A percentile compares a stretch with the other conserved stretches of the same genome.
Evolutionary conservation across 2,329 filamentous ascomycete species (phyloP).

Genomic region (Botrytis sinoallii): DNA sequence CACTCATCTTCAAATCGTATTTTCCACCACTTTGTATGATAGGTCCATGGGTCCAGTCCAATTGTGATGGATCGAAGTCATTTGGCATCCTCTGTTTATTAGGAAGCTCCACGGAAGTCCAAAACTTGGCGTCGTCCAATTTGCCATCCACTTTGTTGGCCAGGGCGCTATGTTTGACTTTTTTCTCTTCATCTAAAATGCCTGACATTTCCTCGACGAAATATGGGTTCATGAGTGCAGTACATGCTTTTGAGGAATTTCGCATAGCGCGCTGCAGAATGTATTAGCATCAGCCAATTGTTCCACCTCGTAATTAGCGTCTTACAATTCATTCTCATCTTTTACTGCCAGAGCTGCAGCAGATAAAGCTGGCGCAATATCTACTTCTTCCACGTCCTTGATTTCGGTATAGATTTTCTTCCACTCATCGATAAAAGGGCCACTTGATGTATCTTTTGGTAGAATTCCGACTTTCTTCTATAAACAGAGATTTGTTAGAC

Average conservation of each 20-base stretch:
- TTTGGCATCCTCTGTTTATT: slow-evolving; percentile 73
- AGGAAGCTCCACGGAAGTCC: slow-evolving; percentile 71
- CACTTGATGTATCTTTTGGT: slow-evolving; percentile 77
- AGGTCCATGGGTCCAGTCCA: slow-evolving; percentile 92
- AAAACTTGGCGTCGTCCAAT: slow-evolving; percentile 91
- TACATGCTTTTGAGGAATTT: slow-evolving; percentile 89
- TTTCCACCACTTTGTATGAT: slow-evolving; percentile 93
- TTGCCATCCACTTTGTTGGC: slow-evolving; percentile 87
- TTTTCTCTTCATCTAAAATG: slow-evolving; percentile 93
- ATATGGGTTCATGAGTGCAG: slow-evolving; percentile 91
- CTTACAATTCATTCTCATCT: slow-evolving; percentile 83
- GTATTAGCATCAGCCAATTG: slow-evolving; percentile 14
- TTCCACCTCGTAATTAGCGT: slow-evolving; percentile 15
- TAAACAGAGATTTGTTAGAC: slow-evolving; percentile 22
- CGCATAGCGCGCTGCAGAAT: slow-evolving; percentile 72
- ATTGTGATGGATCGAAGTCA: slow-evolving; percentile 81
- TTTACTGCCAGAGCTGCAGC: slow-evolving; percentile 84
- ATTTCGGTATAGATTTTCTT: slow-evolving; percentile 75
- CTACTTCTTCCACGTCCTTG: slow-evolving; percentile 84
- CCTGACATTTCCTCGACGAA: slow-evolving; percentile 98
- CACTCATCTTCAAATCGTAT: slow-evolving; percentile 81
- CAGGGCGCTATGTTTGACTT: slow-evolving; percentile 84
- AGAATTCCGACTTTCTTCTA: slow-evolving; percentile 88
- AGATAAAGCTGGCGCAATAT: slow-evolving; percentile 79
- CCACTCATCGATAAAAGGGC: slow-evolving; percentile 96